phyloP scores from a whole-genome alignment of 176 grass and related monocot species.

The Echinochloa phyllopogon region DNA sequence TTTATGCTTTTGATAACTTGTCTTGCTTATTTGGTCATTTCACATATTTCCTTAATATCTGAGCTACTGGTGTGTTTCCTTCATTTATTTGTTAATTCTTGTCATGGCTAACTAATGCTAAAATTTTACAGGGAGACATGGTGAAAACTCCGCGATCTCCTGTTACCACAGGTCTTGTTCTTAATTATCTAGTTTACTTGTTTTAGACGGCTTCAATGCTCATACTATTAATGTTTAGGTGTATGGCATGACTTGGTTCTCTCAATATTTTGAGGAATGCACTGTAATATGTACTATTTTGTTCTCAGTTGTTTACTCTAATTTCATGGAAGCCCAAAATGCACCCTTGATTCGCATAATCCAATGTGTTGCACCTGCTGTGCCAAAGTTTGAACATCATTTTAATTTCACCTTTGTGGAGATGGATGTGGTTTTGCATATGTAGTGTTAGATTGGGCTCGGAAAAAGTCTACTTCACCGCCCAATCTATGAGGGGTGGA shows the following conservation, averaged over 20 bases:
- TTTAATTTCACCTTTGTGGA: not conserved
- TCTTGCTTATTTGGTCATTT: slow-evolving; percentile 25
- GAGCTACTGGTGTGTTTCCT: slow-evolving; percentile 11
- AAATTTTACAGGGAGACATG: slow-evolving; percentile 67
- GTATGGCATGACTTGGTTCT: slow-evolving; percentile 22
- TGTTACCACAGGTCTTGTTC: slow-evolving; percentile 67
- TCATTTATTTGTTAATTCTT: slow-evolving; percentile 28
- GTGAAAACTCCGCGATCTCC: slow-evolving; percentile 69
- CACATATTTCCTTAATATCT: slow-evolving; percentile 22
- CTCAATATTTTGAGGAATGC: not conserved
- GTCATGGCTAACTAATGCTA: slow-evolving; percentile 35
- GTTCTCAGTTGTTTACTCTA: slow-evolving; percentile 9
- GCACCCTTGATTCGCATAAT: not conserved
- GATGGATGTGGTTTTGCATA: not conserved
- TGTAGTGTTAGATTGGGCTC: not conserved
- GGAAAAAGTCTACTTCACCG: too few relatives aligned
- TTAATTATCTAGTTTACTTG: slow-evolving; percentile 33
- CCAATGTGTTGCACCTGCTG: not conserved
- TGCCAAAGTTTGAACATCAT: not conserved
- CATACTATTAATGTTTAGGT: slow-evolving; percentile 5
- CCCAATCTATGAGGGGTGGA: too few relatives aligned
- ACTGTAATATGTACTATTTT: slow-evolving; percentile 25
- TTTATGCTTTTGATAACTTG: slow-evolving; percentile 31
- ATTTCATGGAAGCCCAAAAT: not conserved
- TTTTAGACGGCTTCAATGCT: slow-evolving; percentile 16